These are phyloP conservation scores for Diversispora eburnea DNA, from an alignment of 192 early-diverging fungal genomes.

Conservation along the genomic window DNA sequence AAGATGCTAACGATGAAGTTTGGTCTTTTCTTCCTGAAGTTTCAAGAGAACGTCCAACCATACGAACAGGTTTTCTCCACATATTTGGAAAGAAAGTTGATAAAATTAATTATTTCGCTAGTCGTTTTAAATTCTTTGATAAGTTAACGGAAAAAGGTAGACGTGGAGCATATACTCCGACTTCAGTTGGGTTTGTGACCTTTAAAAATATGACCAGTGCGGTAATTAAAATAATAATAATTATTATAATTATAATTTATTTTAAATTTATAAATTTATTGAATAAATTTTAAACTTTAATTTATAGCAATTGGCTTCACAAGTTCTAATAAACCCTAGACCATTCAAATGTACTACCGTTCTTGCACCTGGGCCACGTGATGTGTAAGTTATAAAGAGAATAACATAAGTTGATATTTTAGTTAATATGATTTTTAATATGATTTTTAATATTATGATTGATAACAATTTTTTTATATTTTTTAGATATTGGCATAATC, in stretches of 20 bases:
- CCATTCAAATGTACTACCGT: constrained; percentile 60
- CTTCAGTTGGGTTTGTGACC: constrained; percentile 76
- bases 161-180: constrained; percentile 39
- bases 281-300: background rate
- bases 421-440: too few relatives aligned
- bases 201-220: constrained; percentile 69
- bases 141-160: constrained; percentile 46
- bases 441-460: background rate
- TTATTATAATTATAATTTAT: background rate
- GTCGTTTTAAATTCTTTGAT: constrained; percentile 55
- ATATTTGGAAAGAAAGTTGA: constrained; percentile 61
- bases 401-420: background rate
- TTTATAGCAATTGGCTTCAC: constrained; percentile 56
- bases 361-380: constrained; percentile 72
- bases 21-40: constrained; percentile 10
- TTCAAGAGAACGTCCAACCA: constrained; percentile 37
- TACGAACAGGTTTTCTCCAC: constrained; percentile 41
- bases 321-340: constrained; percentile 61
- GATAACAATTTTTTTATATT: background rate
- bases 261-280: background rate
- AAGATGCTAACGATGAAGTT: background rate
- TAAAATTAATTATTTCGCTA: constrained; percentile 60
- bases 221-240: constrained; percentile 30
- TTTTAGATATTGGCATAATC: constrained; percentile 59
- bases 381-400: constrained; percentile 40